Base-by-base conservation (phyloP, 148 eudicot genomes). In the Rhododendron kiyosumense region DNA sequence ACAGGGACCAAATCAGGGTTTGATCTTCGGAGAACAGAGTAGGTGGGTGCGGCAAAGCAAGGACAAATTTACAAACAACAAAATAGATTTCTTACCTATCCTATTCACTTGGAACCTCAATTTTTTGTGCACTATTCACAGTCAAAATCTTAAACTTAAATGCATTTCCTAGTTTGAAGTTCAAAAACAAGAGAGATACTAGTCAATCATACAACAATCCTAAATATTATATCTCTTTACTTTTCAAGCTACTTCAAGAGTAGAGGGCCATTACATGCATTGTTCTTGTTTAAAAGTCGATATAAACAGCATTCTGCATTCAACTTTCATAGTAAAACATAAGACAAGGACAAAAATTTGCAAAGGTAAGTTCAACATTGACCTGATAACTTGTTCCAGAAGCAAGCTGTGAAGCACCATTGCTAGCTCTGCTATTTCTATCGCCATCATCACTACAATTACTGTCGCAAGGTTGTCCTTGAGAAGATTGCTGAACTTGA, bases 381-480 rank as follows among this genome's bases (percentile, higher is more conserved):
- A 95, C 99, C 98, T 94, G 95, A 36, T 86, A 46, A 87, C 49
- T 88, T 83, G 90, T 87, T 83, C 81, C 93, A 49, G 89, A 86
- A 75, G 84, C 82, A 88, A 77, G 38, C 83, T 86, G 86, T 14
- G 88, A 84, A 2, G 69, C 88, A 83, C 82, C 92, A 85, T 80
- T 87, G 87, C 85, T 86, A 85, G 46, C 86, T 78, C 90, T 84
- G 83, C 75, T 80, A 87, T 87, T 91, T 89, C 84, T 92, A 73
- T 91, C 92, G 36, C 86, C 94, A 82, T 90, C 88, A 90, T 88
- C 93, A 83, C 86, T 84, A 30, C 63, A 38, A 86, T 77, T 81
- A 86, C 4, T 88, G 22, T 91, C 93, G 75, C 67, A 86, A 74
- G 71, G 84, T 57, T 87, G 89, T 32, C 86, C 93, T 41, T 88